phyloP scores from a whole-genome alignment of 2,329 filamentous ascomycete genomes.

The Mollisia scopiformis region DNA sequence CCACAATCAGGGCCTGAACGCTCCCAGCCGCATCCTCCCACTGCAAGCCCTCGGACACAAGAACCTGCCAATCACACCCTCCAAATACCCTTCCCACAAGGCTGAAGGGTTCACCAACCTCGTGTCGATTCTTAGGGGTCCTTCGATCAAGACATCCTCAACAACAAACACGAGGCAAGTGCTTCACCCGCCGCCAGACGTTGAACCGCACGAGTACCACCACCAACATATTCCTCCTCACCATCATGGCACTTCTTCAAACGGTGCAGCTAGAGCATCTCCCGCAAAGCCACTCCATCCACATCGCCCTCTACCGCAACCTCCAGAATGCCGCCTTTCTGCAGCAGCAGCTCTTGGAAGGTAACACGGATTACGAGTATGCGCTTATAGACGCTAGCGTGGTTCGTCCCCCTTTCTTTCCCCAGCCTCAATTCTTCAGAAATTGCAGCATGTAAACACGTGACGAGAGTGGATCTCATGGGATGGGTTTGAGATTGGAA shows the following conservation, averaged over 20 bases:
- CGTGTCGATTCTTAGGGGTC: background rate
- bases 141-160: background rate
- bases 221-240: background rate
- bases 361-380: conserved; percentile 88
- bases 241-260: conserved; percentile 49
- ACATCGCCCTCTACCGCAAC: conserved; percentile 75
- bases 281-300: conserved; percentile 66
- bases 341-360: conserved; percentile 80
- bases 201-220: background rate
- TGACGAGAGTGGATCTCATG: background rate
- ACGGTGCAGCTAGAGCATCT: conserved; percentile 76
- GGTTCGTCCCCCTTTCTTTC: conserved; percentile 48
- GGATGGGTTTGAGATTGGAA: background rate
- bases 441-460: conserved; percentile 11
- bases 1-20: background rate
- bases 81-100: background rate
- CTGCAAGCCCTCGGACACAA: background rate
- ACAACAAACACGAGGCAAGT: background rate
- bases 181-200: background rate
- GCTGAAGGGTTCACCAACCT: background rate
- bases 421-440: background rate
- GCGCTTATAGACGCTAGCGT: conserved; percentile 87
- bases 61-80: background rate
- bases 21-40: background rate
- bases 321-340: conserved; percentile 79